phyloP scores from a whole-genome alignment of 2,329 filamentous ascomycete species.

The Fusarium palustre region DNA sequence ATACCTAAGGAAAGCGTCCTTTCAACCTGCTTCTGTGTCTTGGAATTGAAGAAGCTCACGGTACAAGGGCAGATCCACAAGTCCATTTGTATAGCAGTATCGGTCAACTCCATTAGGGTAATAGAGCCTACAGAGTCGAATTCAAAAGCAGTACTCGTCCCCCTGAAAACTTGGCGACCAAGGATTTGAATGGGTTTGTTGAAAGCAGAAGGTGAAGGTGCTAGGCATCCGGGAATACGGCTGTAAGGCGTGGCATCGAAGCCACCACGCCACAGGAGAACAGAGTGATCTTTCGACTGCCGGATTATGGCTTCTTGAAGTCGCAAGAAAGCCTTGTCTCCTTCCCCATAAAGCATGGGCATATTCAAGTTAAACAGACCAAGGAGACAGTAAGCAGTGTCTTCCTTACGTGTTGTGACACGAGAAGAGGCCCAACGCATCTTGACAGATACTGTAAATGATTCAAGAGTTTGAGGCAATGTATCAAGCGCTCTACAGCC shows the following conservation, averaged over 20 bases:
- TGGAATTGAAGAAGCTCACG: neutral
- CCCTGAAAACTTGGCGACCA: conserved; percentile 35
- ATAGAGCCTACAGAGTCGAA: conserved; percentile 37
- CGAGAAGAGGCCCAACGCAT: conserved; percentile 47
- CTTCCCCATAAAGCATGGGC: conserved; percentile 49
- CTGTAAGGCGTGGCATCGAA: neutral
- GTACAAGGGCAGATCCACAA: conserved; percentile 43
- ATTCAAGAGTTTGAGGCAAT: conserved; percentile 38
- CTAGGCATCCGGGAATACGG: conserved; percentile 32
- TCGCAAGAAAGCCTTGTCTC: conserved; percentile 42
- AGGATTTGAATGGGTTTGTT: conserved; percentile 29
- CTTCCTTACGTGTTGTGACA: conserved; percentile 45
- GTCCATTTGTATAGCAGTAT: conserved; percentile 32
- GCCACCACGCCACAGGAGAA: conserved; percentile 34
- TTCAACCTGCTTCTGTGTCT: neutral
- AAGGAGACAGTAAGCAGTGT: conserved; percentile 49
- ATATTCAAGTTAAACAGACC: conserved; percentile 49
- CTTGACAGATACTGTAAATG: conserved; percentile 43
- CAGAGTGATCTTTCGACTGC: conserved; percentile 42
- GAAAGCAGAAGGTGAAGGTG: conserved; percentile 27
- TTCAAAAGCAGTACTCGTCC: conserved; percentile 28
- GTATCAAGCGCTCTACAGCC: conserved; percentile 22
- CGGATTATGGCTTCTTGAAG: conserved; percentile 44
- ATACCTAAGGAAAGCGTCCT: conserved; percentile 37
- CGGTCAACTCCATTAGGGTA: conserved; percentile 36